A percentile compares a stretch with the other conserved stretches of the same genome.
These are phyloP conservation scores for Dimocarpus longan DNA, from an alignment of 345 rosid genomes.

Conservation along the genomic window DNA sequence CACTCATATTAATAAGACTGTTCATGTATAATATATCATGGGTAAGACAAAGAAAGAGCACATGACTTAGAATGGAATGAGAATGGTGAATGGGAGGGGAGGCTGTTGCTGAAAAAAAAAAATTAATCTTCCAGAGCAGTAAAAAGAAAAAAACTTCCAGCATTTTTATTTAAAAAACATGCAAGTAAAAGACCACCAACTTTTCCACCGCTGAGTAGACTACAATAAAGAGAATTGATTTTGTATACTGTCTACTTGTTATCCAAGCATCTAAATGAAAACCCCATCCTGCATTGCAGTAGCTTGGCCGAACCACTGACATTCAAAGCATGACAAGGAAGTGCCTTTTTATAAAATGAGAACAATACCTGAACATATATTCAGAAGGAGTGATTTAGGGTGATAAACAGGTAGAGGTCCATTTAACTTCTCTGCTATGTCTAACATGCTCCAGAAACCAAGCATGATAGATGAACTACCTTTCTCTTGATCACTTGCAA, in stretches of 20 bases:
- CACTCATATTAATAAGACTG: not conserved
- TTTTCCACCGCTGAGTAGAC: not conserved
- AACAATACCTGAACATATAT: slow-evolving; percentile 75
- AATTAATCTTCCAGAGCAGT: not conserved
- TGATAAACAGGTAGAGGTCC: slow-evolving; percentile 73
- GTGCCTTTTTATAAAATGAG: not conserved
- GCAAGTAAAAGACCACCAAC: not conserved
- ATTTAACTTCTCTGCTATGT: slow-evolving; percentile 52
- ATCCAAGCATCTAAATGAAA: slow-evolving; percentile 11
- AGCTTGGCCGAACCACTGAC: not conserved
- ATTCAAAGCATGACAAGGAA: not conserved
- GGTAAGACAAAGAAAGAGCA: not conserved
- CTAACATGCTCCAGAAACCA: slow-evolving; percentile 55
- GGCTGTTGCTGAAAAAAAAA: not conserved
- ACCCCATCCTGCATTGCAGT: not conserved
- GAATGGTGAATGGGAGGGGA: not conserved
- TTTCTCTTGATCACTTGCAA: slow-evolving; percentile 33
- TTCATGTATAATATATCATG: not conserved
- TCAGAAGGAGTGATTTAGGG: slow-evolving; percentile 68
- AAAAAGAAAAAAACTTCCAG: not conserved
- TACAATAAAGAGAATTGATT: not conserved
- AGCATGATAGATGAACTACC: slow-evolving; percentile 32
- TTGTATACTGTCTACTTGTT: not conserved
- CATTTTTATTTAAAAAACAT: not conserved
- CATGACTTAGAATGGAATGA: not conserved